Percentiles rank a stretch among this genome's conserved stretches.
Evolutionary conservation across 2,329 filamentous ascomycete species (phyloP).

Genomic region (Penicillium sp.): DNA sequence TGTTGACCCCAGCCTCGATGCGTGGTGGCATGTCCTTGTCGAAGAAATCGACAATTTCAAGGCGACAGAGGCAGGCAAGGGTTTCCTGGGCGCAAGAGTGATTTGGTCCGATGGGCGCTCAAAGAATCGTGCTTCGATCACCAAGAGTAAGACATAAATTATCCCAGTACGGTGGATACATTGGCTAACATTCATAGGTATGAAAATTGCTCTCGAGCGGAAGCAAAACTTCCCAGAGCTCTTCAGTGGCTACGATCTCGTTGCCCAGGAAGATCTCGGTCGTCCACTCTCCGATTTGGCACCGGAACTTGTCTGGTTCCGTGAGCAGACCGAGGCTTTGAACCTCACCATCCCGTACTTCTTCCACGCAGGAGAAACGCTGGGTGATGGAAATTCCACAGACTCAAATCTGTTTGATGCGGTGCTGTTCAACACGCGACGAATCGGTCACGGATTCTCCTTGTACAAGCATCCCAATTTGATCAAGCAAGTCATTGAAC

Average conservation of each 20-base stretch:
- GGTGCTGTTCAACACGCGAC: conserved; percentile 75
- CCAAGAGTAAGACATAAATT: not conserved
- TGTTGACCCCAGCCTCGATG: not conserved
- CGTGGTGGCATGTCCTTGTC: not conserved
- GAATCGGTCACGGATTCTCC: conserved; percentile 85
- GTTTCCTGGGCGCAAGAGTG: not conserved
- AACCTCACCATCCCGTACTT: conserved; percentile 84
- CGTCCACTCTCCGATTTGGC: conserved; percentile 72
- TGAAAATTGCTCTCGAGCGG: conserved; percentile 81
- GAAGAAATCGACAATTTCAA: not conserved
- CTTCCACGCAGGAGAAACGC: conserved; percentile 90
- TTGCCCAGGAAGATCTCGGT: conserved; percentile 82
- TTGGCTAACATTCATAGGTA: conserved; percentile 59
- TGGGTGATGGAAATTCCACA: conserved; percentile 73
- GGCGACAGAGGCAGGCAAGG: not conserved
- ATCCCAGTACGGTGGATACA: not conserved
- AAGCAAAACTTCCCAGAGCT: conserved; percentile 77
- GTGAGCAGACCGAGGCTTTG: conserved; percentile 73
- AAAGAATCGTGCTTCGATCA: not conserved
- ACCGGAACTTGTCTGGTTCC: conserved; percentile 88
- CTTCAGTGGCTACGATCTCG: conserved; percentile 82
- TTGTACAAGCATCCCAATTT: conserved; percentile 87
- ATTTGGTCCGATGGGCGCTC: not conserved
- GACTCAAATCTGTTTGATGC: conserved; percentile 87
- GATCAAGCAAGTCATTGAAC: conserved; percentile 81